Evolutionary conservation across 176 grass and related monocot genomes (phyloP), one percentile per base, ranked within the genome.

Genomic region (Canna indica): DNA sequence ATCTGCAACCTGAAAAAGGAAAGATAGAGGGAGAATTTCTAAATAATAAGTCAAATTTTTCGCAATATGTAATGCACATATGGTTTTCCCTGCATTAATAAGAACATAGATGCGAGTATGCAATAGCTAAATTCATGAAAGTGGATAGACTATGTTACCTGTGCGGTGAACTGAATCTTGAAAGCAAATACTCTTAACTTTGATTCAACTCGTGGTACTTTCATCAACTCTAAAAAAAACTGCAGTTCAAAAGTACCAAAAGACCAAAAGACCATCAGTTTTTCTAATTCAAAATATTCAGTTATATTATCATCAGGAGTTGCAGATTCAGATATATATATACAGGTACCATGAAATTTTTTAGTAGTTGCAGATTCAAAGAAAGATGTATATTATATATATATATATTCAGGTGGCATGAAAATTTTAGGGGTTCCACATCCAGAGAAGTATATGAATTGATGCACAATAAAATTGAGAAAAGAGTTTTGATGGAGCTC

Each of bases 211-310:
- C 92, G 81, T 70, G 92, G 92, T 78, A 96, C 88, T 90, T 87
- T 96, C 93, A 96, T 91, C 78, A 96, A 81, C 78, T 91, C 88
- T 81, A 96, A 72, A 73, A 96, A 96, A 71, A 82, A 96, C 93
- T 96, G 93, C 76, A 87, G 33, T 29, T 35, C 76, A 72, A 59
- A 76, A 5, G 36, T 59, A 7, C 65, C 52, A 61, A 60, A 38
- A n/a, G n/a, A n/a, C n/a, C n/a, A n/a, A n/a, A 24, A 78, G 68
- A 64, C 50, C 36, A 47, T 46, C 65, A 33, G 18, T 75, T 66
- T 66, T 66, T 66, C 13, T 38, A 39, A 66, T 38, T 66, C 33
- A 36, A 66, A 38, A 36, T 66, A 65, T 4, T 0, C 22, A 5
- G 33, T 38, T 36, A 38, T 36, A 20, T 9, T 24, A 66, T 38